Evolutionary conservation across 2,329 filamentous ascomycete species (phyloP), one percentile per base, ranked within the genome.

Genomic region (Trichoderma arundinaceum): DNA sequence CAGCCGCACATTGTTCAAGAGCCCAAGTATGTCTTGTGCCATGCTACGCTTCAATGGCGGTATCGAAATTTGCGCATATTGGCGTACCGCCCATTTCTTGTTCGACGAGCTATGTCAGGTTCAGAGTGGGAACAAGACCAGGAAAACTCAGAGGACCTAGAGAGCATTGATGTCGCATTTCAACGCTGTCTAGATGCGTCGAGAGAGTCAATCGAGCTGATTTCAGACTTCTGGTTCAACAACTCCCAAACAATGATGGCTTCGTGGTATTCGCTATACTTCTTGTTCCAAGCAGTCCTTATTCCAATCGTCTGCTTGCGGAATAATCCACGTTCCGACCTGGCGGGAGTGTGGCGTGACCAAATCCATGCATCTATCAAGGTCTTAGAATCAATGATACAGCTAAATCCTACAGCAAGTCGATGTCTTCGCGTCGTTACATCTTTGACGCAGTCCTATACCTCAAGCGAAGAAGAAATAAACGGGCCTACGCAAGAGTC

Each of bases 51-150:
- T 19, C 51, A 53, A 53, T 53, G 33, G 51, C 51, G 51, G 51
- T 53, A 53, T 53, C 51, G 51, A n/a, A 53, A 53, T n/a, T 53
- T 53, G 33, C 51, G 51, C n/a, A 53, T 53, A 38, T n/a, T 53
- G 7, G 51, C 51, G n/a, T 53, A 53, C 51, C 51, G 51, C 13
- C 51, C 51, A 53, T 53, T 53, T 53, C 51, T 53, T 17, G 32
- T 53, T 35, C 35, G 33, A 38, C 51, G 51, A 9, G 51, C 51
- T 9, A 53, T 53, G 51, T 53, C 51, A 8, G 32, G 51, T 35
- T 53, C 51, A 17, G 51, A 38, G 33, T 53, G 51, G 51, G 51
- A 9, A 53, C 51, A 53, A 38, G 32, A 53, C 17, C 51, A 53
- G n/a, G 22, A 28, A 28, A 28, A 28, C 22, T 28, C 22, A 4